These are phyloP conservation scores for Penicillium tannophilum DNA, from an alignment of 495 filamentous ascomycete species.

Conservation along the genomic window DNA sequence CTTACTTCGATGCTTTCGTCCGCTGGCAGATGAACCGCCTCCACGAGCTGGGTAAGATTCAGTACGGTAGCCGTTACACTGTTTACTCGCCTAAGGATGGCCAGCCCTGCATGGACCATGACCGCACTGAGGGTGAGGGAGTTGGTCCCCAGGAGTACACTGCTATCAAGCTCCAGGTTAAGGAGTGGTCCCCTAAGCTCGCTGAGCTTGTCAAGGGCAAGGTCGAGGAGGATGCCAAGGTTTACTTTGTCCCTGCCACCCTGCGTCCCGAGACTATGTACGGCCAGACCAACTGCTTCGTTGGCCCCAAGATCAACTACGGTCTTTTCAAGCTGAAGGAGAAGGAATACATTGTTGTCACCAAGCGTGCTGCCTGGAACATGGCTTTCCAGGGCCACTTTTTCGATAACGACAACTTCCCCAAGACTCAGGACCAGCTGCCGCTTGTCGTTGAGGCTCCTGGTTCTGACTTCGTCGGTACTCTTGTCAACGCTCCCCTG, in stretches of 20 bases:
- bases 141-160: constrained; percentile 91
- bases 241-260: constrained; percentile 90
- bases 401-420: constrained; percentile 69
- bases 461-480: constrained; percentile 83
- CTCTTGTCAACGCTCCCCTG: constrained; percentile 83
- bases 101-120: constrained; percentile 97
- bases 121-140: constrained; percentile 88
- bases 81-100: constrained; percentile 97
- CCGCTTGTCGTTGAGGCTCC: constrained; percentile 61
- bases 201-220: constrained; percentile 70
- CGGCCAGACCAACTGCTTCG: constrained; percentile 94
- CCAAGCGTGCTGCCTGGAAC: constrained; percentile 86
- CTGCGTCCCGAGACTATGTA: constrained; percentile 98
- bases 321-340: constrained; percentile 83
- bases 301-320: constrained; percentile 88
- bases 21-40: constrained; percentile 97
- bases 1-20: constrained; percentile 95
- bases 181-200: constrained; percentile 79
- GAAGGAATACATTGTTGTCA: constrained; percentile 83
- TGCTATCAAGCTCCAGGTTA: constrained; percentile 83
- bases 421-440: constrained; percentile 59
- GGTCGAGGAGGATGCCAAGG: constrained; percentile 76
- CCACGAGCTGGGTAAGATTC: constrained; percentile 86
- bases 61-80: constrained; percentile 92
- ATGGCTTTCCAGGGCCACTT: constrained; percentile 95